These are phyloP conservation scores for Didymella glomerata DNA, from an alignment of 2,329 filamentous ascomycete genomes.

Conservation along the genomic window DNA sequence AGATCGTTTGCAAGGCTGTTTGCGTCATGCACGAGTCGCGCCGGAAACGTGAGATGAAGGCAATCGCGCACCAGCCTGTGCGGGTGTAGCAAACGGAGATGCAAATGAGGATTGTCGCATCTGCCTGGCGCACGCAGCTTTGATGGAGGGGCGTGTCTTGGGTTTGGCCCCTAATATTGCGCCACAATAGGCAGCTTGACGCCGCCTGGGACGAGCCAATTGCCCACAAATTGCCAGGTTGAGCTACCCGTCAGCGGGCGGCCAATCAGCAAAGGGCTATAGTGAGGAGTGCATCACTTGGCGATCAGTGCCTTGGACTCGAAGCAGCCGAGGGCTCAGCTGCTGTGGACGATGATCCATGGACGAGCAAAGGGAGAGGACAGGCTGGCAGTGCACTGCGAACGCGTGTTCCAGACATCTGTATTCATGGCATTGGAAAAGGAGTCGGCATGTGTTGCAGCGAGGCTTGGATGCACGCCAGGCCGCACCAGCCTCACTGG, in stretches of 20 bases:
- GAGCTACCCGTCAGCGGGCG: slow-evolving; percentile 1
- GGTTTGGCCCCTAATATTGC: slow-evolving; percentile 28
- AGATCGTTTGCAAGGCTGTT: slow-evolving; percentile 28
- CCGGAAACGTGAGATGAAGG: slow-evolving; percentile 24
- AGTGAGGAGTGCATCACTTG: slow-evolving; percentile 29
- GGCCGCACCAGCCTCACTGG: slow-evolving; percentile 26
- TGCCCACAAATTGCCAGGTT: slow-evolving; percentile 22
- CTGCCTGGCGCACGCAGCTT: slow-evolving; percentile 30
- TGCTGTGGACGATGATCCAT: slow-evolving; percentile 21
- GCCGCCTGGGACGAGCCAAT: slow-evolving; percentile 11
- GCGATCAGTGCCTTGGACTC: slow-evolving; percentile 23
- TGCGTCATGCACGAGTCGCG: slow-evolving; percentile 31
- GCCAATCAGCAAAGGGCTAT: slow-evolving; percentile 24
- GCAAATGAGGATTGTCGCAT: slow-evolving; percentile 36
- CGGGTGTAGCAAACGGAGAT: slow-evolving; percentile 28
- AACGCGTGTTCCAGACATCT: slow-evolving; percentile 24
- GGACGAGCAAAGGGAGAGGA: slow-evolving; percentile 19
- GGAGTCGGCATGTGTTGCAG: slow-evolving; percentile 40
- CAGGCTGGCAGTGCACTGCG: slow-evolving; percentile 26
- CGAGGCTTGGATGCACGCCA: slow-evolving; percentile 19
- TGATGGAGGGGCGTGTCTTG: slow-evolving; percentile 28
- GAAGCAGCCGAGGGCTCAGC: slow-evolving; percentile 23
- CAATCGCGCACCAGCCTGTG: slow-evolving; percentile 23
- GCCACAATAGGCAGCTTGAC: slow-evolving; percentile 24
- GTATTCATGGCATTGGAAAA: slow-evolving; percentile 24